phyloP scores from a whole-genome alignment of 1,284 basidiomycete species.

The Meira miltonrushii region DNA sequence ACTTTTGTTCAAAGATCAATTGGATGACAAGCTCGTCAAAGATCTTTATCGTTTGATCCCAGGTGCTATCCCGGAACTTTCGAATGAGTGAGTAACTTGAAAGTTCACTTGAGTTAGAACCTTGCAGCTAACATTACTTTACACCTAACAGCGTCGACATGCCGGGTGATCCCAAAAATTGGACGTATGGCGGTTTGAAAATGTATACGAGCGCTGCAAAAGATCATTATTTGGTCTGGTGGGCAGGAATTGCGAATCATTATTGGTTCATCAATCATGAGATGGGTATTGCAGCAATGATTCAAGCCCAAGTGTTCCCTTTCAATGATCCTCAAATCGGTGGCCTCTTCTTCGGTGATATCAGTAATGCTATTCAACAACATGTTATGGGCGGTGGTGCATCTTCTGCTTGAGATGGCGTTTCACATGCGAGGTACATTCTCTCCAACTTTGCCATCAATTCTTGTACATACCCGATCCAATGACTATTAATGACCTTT shows the following conservation, averaged over 20 bases:
- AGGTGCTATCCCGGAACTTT: conserved; percentile 16
- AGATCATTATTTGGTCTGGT: conserved; percentile 13
- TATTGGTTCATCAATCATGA: conserved; percentile 27
- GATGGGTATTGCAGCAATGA: conserved; percentile 25
- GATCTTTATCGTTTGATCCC: conserved; percentile 26
- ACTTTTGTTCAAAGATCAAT: conserved; percentile 28
- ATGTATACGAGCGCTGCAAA: conserved; percentile 7
- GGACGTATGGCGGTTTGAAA: conserved; percentile 21
- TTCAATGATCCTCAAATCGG: conserved; percentile 25
- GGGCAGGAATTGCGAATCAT: conserved; percentile 22
- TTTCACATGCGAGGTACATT: no score
- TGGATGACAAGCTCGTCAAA: conserved; percentile 19
- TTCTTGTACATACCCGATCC: no score
- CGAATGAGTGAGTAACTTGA: conserved; percentile 18
- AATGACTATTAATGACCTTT: no score
- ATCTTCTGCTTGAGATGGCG: no score
- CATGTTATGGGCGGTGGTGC: no score
- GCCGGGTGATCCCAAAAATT: conserved; percentile 24
- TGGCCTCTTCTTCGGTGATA: no score
- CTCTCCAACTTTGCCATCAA: no score
- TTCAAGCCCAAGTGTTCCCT: conserved; percentile 24
- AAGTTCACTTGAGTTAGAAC: no score
- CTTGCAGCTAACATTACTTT: no score
- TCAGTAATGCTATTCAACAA: no score
- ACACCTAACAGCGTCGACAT: conserved; percentile 12